These are phyloP conservation scores for Takakia lepidozioides DNA, from an alignment of 225 moss, liverwort and hornwort species.

Conservation along the genomic window DNA sequence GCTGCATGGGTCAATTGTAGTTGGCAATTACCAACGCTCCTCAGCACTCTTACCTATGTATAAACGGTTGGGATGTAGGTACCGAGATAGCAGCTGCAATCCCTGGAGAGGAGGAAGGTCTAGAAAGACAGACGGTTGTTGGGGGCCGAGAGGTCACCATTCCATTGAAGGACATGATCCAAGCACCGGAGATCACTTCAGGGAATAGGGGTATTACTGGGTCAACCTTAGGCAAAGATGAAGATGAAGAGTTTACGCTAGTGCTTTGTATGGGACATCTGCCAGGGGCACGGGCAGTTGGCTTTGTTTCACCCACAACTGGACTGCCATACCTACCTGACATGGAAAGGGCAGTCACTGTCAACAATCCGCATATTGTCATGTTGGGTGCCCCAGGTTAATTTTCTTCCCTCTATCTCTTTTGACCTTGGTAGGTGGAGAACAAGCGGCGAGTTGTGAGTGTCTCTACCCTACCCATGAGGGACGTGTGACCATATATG, in stretches of 20 bases:
- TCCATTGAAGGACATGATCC: background rate
- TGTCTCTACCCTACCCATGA: too few relatives aligned
- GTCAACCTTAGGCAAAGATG: too few relatives aligned
- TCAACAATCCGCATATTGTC: conserved; percentile 44
- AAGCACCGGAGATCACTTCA: background rate
- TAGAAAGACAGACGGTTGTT: too few relatives aligned
- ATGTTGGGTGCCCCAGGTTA: conserved; percentile 41
- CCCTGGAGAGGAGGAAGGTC: too few relatives aligned
- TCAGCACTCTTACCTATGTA: too few relatives aligned
- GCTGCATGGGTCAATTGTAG: too few relatives aligned
- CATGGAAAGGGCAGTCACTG: conserved; percentile 33
- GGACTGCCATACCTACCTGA: conserved; percentile 45
- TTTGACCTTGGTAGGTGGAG: background rate
- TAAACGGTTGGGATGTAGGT: too few relatives aligned
- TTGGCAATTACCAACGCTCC: too few relatives aligned
- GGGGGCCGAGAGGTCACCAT: background rate
- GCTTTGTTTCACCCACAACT: conserved; percentile 39
- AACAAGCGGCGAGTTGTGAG: background rate
- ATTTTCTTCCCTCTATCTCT: background rate
- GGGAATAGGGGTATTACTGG: background rate
- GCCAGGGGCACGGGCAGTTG: conserved; percentile 36
- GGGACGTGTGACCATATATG: too few relatives aligned
- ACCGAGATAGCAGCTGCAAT: too few relatives aligned
- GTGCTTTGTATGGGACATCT: conserved; percentile 37
- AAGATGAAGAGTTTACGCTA: conserved; percentile 19